phyloP scores from a whole-genome alignment of 2,329 filamentous ascomycete species.

The Aspergillus calidoustus region DNA sequence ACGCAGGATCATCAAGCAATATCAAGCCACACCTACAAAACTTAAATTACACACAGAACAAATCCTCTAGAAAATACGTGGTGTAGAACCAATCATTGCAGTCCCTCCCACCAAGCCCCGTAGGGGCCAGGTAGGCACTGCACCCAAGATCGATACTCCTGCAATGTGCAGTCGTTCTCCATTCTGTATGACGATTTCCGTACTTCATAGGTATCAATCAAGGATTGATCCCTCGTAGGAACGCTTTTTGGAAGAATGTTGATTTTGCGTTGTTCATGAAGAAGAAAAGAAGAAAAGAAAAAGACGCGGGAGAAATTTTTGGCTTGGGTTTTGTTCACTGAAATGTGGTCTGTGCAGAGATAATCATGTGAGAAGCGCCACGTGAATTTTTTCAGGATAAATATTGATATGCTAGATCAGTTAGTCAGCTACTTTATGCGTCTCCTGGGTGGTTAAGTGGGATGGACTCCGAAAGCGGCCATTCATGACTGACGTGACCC shows the following conservation, averaged over 20 bases:
- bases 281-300: slow-evolving; percentile 42
- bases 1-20: background rate
- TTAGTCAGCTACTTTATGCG: slow-evolving; percentile 5
- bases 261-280: slow-evolving; percentile 62
- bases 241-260: slow-evolving; percentile 62
- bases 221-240: slow-evolving; percentile 52
- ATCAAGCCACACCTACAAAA: background rate
- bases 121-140: slow-evolving; percentile 55
- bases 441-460: background rate
- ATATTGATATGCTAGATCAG: background rate
- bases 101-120: slow-evolving; percentile 54
- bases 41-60: slow-evolving; percentile 26
- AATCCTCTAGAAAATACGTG: background rate
- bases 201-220: slow-evolving; percentile 55
- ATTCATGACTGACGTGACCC: slow-evolving; percentile 3
- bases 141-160: slow-evolving; percentile 61
- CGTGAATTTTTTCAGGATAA: background rate
- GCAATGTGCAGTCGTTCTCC: slow-evolving; percentile 51
- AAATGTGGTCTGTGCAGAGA: slow-evolving; percentile 22
- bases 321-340: slow-evolving; percentile 7
- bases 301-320: slow-evolving; percentile 19
- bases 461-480: slow-evolving; percentile 23
- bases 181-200: slow-evolving; percentile 63
- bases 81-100: slow-evolving; percentile 65
- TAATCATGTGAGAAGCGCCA: slow-evolving; percentile 13